Percentiles rank a stretch among this genome's conserved stretches.
These are phyloP conservation scores for Avena atlantica DNA, from an alignment of 176 grass and related monocot species.

Conservation along the genomic window DNA sequence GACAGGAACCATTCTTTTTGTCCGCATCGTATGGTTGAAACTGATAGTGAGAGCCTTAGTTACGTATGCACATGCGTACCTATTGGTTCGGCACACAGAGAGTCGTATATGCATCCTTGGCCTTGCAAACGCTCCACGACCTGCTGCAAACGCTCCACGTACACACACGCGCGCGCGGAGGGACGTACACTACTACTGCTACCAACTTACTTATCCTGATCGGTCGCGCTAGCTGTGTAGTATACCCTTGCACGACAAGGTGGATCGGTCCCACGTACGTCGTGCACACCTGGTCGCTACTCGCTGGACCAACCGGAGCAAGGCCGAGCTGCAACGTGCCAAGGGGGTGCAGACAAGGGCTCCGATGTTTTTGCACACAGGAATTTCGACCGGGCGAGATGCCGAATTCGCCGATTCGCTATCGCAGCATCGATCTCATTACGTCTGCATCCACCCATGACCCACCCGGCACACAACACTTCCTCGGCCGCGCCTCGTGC, in stretches of 20 bases:
- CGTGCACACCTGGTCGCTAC: neutral
- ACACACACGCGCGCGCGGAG: neutral
- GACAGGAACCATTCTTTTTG: neutral
- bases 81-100: neutral
- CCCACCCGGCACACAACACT: neutral
- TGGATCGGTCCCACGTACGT: neutral
- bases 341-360: slow-evolving; percentile 39
- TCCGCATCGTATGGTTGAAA: neutral
- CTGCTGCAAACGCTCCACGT: neutral
- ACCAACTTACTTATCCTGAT: neutral
- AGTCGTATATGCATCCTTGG: neutral
- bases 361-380: neutral
- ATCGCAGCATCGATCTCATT: neutral
- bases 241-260: neutral
- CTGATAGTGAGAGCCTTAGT: neutral
- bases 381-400: slow-evolving; percentile 35
- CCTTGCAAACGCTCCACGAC: neutral
- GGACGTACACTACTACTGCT: neutral
- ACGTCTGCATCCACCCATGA: neutral
- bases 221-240: neutral
- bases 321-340: slow-evolving; percentile 35
- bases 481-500: neutral
- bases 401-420: slow-evolving; percentile 24
- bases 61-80: neutral
- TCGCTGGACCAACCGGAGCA: slow-evolving; percentile 26